Percentiles rank a stretch among this genome's conserved stretches.
These are phyloP conservation scores for Backusella tuberculispora DNA, from an alignment of 192 early-diverging fungal species.

Conservation along the genomic window DNA sequence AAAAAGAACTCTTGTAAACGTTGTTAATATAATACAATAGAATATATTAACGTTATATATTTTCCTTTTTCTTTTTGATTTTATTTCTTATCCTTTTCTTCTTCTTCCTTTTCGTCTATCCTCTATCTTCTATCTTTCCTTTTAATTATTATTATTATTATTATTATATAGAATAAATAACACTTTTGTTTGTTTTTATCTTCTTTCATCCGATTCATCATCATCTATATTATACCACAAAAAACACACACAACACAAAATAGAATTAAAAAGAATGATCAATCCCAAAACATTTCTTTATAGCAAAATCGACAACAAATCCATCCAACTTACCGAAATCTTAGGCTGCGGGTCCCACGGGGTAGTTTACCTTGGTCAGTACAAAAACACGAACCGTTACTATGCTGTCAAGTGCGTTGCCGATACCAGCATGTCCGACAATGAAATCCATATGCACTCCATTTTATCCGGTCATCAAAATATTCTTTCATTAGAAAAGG, in stretches of 20 bases:
- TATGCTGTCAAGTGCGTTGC: constrained; percentile 80
- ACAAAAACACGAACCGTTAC: constrained; percentile 53
- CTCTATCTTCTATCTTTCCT: no score
- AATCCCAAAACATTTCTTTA: constrained; percentile 20
- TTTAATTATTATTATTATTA: no score
- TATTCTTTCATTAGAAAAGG: constrained; percentile 67
- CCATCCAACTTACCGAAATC: constrained; percentile 31
- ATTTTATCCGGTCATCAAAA: constrained; percentile 67
- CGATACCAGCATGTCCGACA: constrained; percentile 62
- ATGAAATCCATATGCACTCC: constrained; percentile 68
- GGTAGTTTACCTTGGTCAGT: constrained; percentile 70
- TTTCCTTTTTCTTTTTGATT: no score
- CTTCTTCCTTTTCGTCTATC: no score
- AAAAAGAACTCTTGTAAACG: no score
- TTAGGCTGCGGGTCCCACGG: constrained; percentile 80
- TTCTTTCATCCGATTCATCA: neutral
- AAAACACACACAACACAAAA: neutral
- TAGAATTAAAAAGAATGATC: constrained; percentile 13
- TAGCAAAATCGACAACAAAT: constrained; percentile 21
- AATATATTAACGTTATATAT: no score
- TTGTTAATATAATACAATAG: no score
- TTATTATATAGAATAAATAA: no score
- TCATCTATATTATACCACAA: neutral
- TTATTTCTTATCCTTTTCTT: no score
- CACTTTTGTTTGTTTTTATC: no score